Evolutionary conservation across 345 rosid genomes (phyloP), one percentile per base, ranked within the genome.

Genomic region (Eucalyptus marginata): DNA sequence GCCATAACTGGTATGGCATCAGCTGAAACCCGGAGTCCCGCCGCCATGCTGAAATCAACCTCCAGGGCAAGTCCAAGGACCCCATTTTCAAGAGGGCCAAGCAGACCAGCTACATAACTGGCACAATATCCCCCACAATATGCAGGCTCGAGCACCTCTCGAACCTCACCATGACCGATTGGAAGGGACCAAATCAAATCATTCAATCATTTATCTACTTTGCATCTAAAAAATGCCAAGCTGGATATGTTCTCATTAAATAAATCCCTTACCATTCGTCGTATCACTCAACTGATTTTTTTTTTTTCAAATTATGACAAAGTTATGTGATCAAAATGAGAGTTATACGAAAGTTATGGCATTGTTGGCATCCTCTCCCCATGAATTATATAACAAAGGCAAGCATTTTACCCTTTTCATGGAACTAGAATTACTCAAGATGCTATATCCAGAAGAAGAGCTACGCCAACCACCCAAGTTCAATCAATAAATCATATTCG

Each of bases 1-100:
- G 99, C 92, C 93, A 90, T 88, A 95, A 92, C 90, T 96, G 99
- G 98, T 93, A 96, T 88, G 96, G 98, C 58, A 87, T 96, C 84
- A 95, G 96, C 92, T 96, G 99, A 86, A 95, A 95, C 93, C 90
- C 49, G 18, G 87, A 94, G 88, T 93, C 94, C 76, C 87, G 50
- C 90, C 92, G 90, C 49, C 96, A 96, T 71, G 98, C 99, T 25
- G 99, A 96, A 90, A 94, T 97, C 44, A 96, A 92, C 92, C 96
- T 96, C 89, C 93, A 93, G 12, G 95, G 93, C 27, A 91, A 91
- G 43, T 92, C 94, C 68, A 91, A 93, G 87, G 94, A 93, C 51
- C 93, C 95, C 25, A 90, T 93, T 33, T 91, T 91, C 54, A 13
- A 90, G 76, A 88, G 87, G 29, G 88, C 91, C 87, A 84, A 59